A percentile compares a stretch with the other conserved stretches of the same genome.
phyloP scores from a whole-genome alignment of 108 stramenopile species.

The Fragilaria crotonensis region DNA sequence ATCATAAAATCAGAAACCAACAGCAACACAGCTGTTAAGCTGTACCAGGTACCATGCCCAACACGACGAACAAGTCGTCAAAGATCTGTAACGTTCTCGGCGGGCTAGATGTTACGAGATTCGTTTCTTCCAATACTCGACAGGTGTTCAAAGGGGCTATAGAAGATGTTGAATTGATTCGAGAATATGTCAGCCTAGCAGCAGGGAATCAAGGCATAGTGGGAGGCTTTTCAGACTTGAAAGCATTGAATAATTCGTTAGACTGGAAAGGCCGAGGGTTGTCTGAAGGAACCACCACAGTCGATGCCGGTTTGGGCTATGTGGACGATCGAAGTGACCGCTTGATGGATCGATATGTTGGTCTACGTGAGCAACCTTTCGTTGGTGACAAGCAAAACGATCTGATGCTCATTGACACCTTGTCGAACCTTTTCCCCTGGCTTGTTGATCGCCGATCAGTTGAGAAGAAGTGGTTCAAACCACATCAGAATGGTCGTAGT shows the following conservation, averaged over 20 bases:
- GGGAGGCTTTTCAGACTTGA: not conserved
- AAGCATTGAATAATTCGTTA: not conserved
- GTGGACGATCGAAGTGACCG: slow-evolving; percentile 20
- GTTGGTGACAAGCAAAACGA: slow-evolving; percentile 12
- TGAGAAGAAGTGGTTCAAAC: slow-evolving; percentile 4
- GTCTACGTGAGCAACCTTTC: not conserved
- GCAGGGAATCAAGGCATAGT: slow-evolving; percentile 6
- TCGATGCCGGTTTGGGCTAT: slow-evolving; percentile 17
- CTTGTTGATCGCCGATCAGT: slow-evolving; percentile 22
- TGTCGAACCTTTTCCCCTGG: slow-evolving; percentile 23
- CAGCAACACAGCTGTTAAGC: too few species aligned
- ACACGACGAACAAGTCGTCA: too few species aligned
- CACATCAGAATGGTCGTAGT: slow-evolving; percentile 10
- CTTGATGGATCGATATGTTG: slow-evolving; percentile 7
- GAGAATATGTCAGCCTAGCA: slow-evolving; percentile 14
- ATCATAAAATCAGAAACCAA: too few species aligned
- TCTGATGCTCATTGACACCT: slow-evolving; percentile 10
- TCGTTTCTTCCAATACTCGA: slow-evolving; percentile 10
- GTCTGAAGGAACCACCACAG: slow-evolving; percentile 3
- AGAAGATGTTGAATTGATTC: slow-evolving; percentile 27
- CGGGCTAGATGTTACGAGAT: slow-evolving; percentile 15
- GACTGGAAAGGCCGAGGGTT: slow-evolving; percentile 12
- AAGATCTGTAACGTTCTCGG: slow-evolving; percentile 7
- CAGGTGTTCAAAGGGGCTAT: slow-evolving; percentile 15
- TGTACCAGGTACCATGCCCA: too few species aligned